Conservation (phyloP, 805 yeast genomes). For the Grigorovia transvaalensis region DNA sequence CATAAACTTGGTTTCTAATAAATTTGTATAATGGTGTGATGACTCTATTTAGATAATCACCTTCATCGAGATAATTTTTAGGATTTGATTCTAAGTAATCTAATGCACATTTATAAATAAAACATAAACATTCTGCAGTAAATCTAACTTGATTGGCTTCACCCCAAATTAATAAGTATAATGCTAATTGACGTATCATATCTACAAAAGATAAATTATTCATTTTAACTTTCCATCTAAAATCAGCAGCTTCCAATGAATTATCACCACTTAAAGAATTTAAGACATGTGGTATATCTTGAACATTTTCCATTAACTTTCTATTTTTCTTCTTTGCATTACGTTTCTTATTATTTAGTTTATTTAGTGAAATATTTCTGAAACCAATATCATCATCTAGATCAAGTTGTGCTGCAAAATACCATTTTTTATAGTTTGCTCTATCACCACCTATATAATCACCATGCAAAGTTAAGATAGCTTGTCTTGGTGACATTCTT, state of each 20-base stretch:
- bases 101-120: slow-evolving; percentile 76
- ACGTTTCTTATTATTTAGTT: slow-evolving; percentile 68
- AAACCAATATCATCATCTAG: slow-evolving; percentile 59
- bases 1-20: slow-evolving; percentile 72
- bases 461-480: slow-evolving; percentile 68
- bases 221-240: slow-evolving; percentile 66
- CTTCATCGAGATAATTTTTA: slow-evolving; percentile 30
- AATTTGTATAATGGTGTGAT: slow-evolving; percentile 82
- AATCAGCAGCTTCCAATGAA: slow-evolving; percentile 81
- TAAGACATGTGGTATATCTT: slow-evolving; percentile 46
- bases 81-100: slow-evolving; percentile 69
- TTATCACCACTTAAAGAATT: slow-evolving; percentile 70
- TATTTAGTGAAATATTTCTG: slow-evolving; percentile 52
- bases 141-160: slow-evolving; percentile 81
- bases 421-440: slow-evolving; percentile 86
- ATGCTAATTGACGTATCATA: slow-evolving; percentile 54
- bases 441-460: slow-evolving; percentile 83
- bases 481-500: slow-evolving; percentile 83
- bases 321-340: slow-evolving; percentile 73
- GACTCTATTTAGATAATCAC: slow-evolving; percentile 83
- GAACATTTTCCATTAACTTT: slow-evolving; percentile 38
- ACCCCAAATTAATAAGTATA: slow-evolving; percentile 77
- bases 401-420: slow-evolving; percentile 73
- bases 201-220: slow-evolving; percentile 41
- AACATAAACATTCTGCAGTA: slow-evolving; percentile 83